A percentile compares a stretch with the other conserved stretches of the same genome.
Conservation (phyloP, 1,284 basidiomycete genomes). For the Waitea zeae region DNA sequence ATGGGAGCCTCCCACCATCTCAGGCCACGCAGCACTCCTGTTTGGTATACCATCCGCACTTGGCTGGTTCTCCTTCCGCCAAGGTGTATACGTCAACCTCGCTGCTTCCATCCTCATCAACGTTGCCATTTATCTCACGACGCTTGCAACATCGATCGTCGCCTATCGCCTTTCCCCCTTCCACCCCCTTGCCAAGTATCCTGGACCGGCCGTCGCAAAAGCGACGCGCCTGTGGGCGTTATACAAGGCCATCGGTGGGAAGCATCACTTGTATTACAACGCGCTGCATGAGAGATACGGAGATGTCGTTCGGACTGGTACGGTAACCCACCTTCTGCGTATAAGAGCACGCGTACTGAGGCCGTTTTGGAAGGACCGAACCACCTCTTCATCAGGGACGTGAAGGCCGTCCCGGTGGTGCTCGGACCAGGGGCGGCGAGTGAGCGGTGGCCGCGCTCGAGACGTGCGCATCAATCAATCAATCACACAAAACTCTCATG, state of each 20-base stretch:
- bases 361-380: slow-evolving; percentile 3
- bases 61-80: too few species aligned
- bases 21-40: too few species aligned
- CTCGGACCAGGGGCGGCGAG: neutral
- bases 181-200: slow-evolving; percentile 9
- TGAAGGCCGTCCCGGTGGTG: neutral
- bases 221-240: slow-evolving; percentile 6
- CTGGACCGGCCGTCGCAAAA: slow-evolving; percentile 6
- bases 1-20: too few species aligned
- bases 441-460: neutral
- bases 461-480: too few species aligned
- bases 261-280: slow-evolving; percentile 6
- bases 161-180: slow-evolving; percentile 9
- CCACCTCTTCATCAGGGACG: neutral
- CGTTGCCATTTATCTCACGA: too few species aligned
- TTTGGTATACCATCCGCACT: too few species aligned
- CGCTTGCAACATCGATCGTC: slow-evolving; percentile 4
- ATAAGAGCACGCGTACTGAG: neutral
- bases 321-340: neutral
- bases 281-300: slow-evolving; percentile 9
- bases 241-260: slow-evolving; percentile 5
- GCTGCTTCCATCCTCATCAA: too few species aligned
- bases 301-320: slow-evolving; percentile 8
- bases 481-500: neutral
- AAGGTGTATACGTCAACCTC: too few species aligned